Evolutionary conservation across 2,329 filamentous ascomycete species (phyloP), one percentile per base, ranked within the genome.

Genomic region (Endoconidiophora polonica): DNA sequence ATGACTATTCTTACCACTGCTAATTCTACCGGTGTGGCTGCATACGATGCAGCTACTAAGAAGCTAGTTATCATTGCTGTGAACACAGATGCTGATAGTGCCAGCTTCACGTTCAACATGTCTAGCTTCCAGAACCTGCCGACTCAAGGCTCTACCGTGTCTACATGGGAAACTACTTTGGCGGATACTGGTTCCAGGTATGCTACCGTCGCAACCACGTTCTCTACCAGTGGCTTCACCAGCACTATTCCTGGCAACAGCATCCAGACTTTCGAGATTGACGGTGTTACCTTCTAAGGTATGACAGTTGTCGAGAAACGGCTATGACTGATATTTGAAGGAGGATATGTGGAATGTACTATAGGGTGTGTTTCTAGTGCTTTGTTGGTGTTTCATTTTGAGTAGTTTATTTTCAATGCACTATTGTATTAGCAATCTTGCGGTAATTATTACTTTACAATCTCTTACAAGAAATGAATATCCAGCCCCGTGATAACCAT

Each of bases 241-340:
- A 61, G 62, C 3, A 60, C 58, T 9, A 65, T 68, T 50, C 58
- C 57, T 16, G 59, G 51, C 7, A 59, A 62, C 38, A 56, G 56
- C 50, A 59, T 67, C 2, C 63, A 66, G 57, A 67, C 64, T 0
- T 67, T 67, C 47, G 65, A 67, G 52, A 52, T 67, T 12, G 47
- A 54, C 1, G 58, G 56, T n/a, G 58, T 62, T 1, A 55, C 56
- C 29, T 37, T 60, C 12, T 59, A 43, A 40, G n/a, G 2, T 33
- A 33, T 33, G 7, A 33, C 24, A 29, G 16, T 5, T 44, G 7
- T 6, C 1, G 18, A 42, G 40, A 9, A 5, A 5, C 9, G 20
- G 16, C 16, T 18, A 18, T 18, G 16, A 18, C 16, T 12, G 29
- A 33, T 33, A 33, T 12, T 18, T 5, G 22, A 10, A 6, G 4